These are phyloP conservation scores for Boletus eberwhitei DNA, from an alignment of 768 basidiomycete species.

Conservation along the genomic window DNA sequence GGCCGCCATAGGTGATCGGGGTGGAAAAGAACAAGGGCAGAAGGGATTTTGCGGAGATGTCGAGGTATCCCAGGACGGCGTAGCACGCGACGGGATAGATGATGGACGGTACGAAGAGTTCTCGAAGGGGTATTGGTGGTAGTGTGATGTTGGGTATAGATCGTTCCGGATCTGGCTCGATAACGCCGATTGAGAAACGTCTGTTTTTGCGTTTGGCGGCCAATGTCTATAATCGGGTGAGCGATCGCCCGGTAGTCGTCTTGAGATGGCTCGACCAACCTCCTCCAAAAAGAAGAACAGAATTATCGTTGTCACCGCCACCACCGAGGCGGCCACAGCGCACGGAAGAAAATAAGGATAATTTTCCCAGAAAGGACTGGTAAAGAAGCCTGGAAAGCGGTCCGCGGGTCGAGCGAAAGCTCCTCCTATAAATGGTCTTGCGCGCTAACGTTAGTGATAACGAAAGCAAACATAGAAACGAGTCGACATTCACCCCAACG, in stretches of 20 bases:
- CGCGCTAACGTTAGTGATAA: background rate
- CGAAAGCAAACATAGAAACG: background rate
- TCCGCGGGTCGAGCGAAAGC: constrained; percentile 51
- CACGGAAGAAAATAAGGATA: constrained; percentile 68
- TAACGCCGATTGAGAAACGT: background rate
- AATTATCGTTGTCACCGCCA: constrained; percentile 43
- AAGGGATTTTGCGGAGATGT: constrained; percentile 37
- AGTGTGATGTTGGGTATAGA: background rate
- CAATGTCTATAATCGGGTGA: constrained; percentile 14
- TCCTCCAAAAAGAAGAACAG: constrained; percentile 52
- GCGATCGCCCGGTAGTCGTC: background rate
- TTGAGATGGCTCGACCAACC: constrained; percentile 23
- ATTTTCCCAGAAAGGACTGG: constrained; percentile 43
- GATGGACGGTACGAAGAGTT: constrained; percentile 33
- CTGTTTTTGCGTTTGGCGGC: constrained; percentile 2
- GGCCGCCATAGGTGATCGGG: constrained; percentile 37
- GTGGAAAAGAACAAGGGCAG: constrained; percentile 41
- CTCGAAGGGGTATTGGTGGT: constrained; percentile 45
- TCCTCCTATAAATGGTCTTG: constrained; percentile 47
- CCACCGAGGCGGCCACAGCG: constrained; percentile 52
- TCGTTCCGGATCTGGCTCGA: constrained; percentile 1
- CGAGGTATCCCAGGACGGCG: constrained; percentile 33
- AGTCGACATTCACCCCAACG: constrained; percentile 32
- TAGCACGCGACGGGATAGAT: constrained; percentile 35
- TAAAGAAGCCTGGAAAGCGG: constrained; percentile 47